Evolutionary conservation across 208 protist species (phyloP).

Genomic region (Acanthamoeba quina): DNA sequence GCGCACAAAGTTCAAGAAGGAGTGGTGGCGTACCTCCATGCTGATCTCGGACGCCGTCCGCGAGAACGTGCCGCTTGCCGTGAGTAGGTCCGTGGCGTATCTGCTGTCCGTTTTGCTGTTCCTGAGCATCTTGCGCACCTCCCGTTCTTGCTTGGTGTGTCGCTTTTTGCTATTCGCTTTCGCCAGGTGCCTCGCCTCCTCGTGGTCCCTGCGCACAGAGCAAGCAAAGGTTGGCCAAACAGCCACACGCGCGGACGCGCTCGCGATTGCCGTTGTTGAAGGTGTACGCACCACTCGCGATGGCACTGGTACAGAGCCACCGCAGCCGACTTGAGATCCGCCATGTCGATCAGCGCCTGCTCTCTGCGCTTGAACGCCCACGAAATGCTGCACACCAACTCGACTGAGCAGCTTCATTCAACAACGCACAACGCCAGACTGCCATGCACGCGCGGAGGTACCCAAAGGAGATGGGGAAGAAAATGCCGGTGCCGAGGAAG

Average conservation of each 20-base stretch:
- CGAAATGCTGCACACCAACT: not conserved
- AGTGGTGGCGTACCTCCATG: not conserved
- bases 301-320: constrained; percentile 46
- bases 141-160: not conserved
- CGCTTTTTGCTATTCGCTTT: not conserved
- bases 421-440: not conserved
- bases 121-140: constrained; percentile 28
- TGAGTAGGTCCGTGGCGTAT: constrained; percentile 2
- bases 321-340: constrained; percentile 11
- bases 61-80: not conserved
- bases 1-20: not conserved
- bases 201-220: not conserved
- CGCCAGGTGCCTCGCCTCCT: not conserved
- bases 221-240: too few species aligned
- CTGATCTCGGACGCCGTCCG: not conserved
- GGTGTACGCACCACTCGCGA: constrained; percentile 17
- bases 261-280: not conserved
- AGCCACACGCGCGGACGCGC: not conserved
- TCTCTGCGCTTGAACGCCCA: constrained; percentile 49
- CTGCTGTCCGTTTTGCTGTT: constrained; percentile 30
- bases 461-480: constrained; percentile 62
- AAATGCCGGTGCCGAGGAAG: constrained; percentile 23
- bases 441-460: not conserved
- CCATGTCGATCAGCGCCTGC: constrained; percentile 31
- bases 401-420: not conserved